A percentile compares a stretch with the other conserved stretches of the same genome.
Evolutionary conservation across 768 basidiomycete species (phyloP).

Genomic region (Suillus discolor): DNA sequence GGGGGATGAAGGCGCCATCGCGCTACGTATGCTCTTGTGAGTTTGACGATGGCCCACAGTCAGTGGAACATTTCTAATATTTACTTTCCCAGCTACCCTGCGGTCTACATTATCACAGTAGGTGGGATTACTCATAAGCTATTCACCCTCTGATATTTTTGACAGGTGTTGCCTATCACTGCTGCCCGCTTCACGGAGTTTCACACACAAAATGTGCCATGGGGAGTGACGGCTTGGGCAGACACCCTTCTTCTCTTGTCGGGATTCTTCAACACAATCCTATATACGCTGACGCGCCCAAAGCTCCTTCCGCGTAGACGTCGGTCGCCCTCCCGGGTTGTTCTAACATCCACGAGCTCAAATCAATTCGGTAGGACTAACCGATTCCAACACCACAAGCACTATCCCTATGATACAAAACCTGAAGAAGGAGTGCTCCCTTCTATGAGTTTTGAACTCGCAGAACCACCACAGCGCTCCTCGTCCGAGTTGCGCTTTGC

Average conservation of each 20-base stretch:
- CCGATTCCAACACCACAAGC: slow-evolving; percentile 2
- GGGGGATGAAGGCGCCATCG: slow-evolving; percentile 29
- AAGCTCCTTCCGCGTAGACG: slow-evolving; percentile 34
- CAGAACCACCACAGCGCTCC: background rate
- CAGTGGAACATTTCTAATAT: slow-evolving; percentile 4
- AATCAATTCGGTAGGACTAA: background rate
- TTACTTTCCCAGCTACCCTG: slow-evolving; percentile 41
- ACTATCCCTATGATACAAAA: slow-evolving; percentile 3
- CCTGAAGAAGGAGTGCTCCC: background rate
- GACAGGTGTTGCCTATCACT: slow-evolving; percentile 42
- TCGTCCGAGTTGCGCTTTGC: slow-evolving; percentile 10
- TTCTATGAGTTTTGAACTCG: slow-evolving; percentile 3
- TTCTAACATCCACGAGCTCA: slow-evolving; percentile 1
- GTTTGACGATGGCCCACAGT: slow-evolving; percentile 20
- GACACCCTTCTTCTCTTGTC: slow-evolving; percentile 45
- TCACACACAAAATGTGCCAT: slow-evolving; percentile 29
- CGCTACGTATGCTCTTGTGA: slow-evolving; percentile 51
- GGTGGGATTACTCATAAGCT: slow-evolving; percentile 1
- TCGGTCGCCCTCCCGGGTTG: slow-evolving; percentile 2
- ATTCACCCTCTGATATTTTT: background rate
- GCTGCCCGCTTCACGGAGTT: slow-evolving; percentile 43
- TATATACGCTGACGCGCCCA: slow-evolving; percentile 42
- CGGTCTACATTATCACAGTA: slow-evolving; percentile 43
- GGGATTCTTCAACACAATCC: slow-evolving; percentile 46
- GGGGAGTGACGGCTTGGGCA: slow-evolving; percentile 40